Evolutionary conservation across 495 filamentous ascomycete species (phyloP).

Genomic region (Lentithecium fluviatile): DNA sequence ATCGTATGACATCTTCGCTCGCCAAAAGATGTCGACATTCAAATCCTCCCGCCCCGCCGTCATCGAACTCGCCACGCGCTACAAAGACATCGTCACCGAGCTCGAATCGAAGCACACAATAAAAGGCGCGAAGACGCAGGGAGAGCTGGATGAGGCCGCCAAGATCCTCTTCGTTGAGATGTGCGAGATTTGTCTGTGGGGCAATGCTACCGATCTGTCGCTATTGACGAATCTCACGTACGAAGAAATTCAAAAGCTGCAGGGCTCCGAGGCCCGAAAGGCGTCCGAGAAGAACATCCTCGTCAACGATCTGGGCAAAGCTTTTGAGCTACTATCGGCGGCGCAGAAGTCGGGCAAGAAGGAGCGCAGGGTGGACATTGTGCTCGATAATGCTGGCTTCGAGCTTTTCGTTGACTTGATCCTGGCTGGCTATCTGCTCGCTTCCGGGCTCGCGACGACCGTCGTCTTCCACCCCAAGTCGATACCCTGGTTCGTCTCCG

Average conservation of each 20-base stretch:
- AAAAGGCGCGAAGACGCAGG: conserved; percentile 40
- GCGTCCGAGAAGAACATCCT: conserved; percentile 84
- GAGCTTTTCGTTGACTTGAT: conserved; percentile 94
- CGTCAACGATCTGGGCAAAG: conserved; percentile 72
- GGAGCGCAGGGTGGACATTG: conserved; percentile 78
- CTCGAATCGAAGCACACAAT: conserved; percentile 49
- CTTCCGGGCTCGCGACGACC: conserved; percentile 74
- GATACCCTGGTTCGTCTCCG: conserved; percentile 97
- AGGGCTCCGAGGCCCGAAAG: conserved; percentile 82
- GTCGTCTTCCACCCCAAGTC: conserved; percentile 91
- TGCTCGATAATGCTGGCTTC: conserved; percentile 95
- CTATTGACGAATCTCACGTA: conserved; percentile 87
- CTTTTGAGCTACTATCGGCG: conserved; percentile 67
- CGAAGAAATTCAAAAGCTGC: conserved; percentile 93
- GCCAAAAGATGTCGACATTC: conserved; percentile 91
- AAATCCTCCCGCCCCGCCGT: conserved; percentile 89
- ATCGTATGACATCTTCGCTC: conserved; percentile 84
- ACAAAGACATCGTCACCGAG: conserved; percentile 63
- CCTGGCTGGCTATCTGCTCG: conserved; percentile 82
- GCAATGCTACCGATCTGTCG: conserved; percentile 93
- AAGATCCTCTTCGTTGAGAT: conserved; percentile 83
- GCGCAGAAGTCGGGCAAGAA: conserved; percentile 55
- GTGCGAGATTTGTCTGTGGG: conserved; percentile 97
- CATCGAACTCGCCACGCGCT: conserved; percentile 77
- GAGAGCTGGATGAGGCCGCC: conserved; percentile 66